phyloP scores from a whole-genome alignment of 2,329 filamentous ascomycete genomes.

The Celoporthe dispersa region DNA sequence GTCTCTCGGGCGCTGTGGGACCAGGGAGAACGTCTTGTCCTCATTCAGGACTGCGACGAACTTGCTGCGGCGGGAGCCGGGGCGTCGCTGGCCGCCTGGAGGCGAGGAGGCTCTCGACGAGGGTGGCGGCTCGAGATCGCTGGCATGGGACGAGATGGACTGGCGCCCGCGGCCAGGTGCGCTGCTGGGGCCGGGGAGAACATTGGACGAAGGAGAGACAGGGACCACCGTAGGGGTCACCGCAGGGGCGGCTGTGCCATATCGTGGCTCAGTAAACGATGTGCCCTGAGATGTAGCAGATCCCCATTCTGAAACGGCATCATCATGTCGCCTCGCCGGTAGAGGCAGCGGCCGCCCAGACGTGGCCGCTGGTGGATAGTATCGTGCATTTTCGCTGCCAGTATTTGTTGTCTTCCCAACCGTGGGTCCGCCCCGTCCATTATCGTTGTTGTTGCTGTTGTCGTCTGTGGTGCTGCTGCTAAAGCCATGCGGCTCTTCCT shows the following conservation, averaged over 20 bases:
- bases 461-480: constrained; percentile 8
- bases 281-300: constrained; percentile 39
- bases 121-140: constrained; percentile 34
- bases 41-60: constrained; percentile 58
- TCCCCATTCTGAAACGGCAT: constrained; percentile 52
- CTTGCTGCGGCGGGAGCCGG: constrained; percentile 47
- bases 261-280: constrained; percentile 37
- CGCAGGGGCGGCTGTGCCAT: constrained; percentile 32
- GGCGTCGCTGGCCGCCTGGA: constrained; percentile 36
- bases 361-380: constrained; percentile 23
- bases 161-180: constrained; percentile 36
- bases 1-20: constrained; percentile 38
- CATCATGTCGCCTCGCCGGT: constrained; percentile 35
- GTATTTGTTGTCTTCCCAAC: constrained; percentile 15
- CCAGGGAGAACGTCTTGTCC: constrained; percentile 60
- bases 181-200: constrained; percentile 46
- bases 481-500: constrained; percentile 6
- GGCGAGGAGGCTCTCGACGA: constrained; percentile 31
- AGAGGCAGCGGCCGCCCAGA: constrained; percentile 31
- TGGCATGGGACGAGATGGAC: constrained; percentile 26
- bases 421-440: constrained; percentile 16
- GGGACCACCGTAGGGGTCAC: constrained; percentile 40
- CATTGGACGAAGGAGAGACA: constrained; percentile 44
- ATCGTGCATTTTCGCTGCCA: constrained; percentile 8
- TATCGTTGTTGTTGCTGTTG: constrained; percentile 6